Evolutionary conservation across 208 protist genomes (phyloP).

Genomic region (Trypanosoma avium): DNA sequence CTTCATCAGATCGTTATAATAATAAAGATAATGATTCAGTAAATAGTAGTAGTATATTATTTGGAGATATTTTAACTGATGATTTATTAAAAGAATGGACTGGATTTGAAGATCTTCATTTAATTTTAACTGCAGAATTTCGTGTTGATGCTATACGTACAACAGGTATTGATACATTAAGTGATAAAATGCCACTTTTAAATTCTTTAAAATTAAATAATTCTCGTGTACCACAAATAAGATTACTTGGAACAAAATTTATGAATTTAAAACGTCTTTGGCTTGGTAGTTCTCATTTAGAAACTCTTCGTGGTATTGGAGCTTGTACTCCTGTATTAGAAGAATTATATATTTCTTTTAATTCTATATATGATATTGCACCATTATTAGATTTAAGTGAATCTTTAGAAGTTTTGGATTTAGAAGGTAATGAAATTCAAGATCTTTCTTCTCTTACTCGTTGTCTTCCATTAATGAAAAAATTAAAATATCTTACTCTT

Average conservation of each 20-base stretch:
- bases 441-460: constrained; percentile 31
- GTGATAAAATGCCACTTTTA: constrained; percentile 47
- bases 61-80: constrained; percentile 45
- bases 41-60: not conserved
- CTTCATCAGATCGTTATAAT: not conserved
- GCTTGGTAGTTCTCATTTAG: constrained; percentile 73
- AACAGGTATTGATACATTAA: constrained; percentile 61
- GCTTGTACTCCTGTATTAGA: constrained; percentile 49
- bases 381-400: constrained; percentile 60
- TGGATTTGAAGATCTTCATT: constrained; percentile 70
- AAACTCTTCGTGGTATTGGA: constrained; percentile 68
- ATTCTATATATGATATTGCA: constrained; percentile 55
- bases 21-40: not conserved
- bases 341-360: constrained; percentile 90
- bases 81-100: constrained; percentile 74
- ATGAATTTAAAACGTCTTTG: constrained; percentile 67
- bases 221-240: constrained; percentile 64
- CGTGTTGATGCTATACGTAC: constrained; percentile 57
- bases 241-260: constrained; percentile 66
- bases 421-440: constrained; percentile 81
- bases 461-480: constrained; percentile 38
- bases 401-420: constrained; percentile 80
- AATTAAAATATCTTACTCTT: constrained; percentile 61
- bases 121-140: constrained; percentile 64
- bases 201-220: constrained; percentile 64